phyloP scores from a whole-genome alignment of 2,329 filamentous ascomycete species.

The Apiospora pterosperma region DNA sequence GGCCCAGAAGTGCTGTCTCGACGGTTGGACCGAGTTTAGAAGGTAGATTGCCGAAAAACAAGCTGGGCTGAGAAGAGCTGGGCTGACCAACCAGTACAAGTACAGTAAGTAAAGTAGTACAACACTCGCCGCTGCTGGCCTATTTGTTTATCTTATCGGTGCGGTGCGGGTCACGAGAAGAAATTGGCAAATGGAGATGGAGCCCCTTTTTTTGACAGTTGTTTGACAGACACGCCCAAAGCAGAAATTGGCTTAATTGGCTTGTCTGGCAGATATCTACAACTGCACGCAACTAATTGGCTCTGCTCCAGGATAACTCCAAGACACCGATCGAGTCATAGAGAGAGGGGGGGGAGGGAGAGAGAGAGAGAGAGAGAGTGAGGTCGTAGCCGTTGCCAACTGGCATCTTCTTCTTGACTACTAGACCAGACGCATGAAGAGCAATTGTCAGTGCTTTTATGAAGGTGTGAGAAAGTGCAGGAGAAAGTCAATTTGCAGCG shows the following conservation, averaged over 20 bases:
- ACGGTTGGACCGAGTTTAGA: background rate
- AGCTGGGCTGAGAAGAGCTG: background rate
- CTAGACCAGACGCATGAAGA: background rate
- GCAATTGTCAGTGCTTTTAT: background rate
- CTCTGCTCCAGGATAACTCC: no score
- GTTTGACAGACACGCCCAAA: background rate
- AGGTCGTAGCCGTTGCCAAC: background rate
- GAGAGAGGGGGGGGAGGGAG: background rate
- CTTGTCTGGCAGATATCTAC: background rate
- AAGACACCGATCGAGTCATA: background rate
- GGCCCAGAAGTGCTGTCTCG: background rate
- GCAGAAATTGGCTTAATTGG: background rate
- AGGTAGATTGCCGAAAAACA: background rate
- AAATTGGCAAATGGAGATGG: background rate
- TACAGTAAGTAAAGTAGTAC: no score
- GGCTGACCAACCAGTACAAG: background rate
- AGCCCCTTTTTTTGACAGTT: background rate
- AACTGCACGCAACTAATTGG: background rate
- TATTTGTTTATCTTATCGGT: background rate
- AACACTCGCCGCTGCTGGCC: no score
- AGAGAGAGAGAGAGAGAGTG: background rate
- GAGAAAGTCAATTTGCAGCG: constrained; percentile 1
- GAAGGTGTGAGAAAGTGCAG: no score
- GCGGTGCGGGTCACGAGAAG: background rate
- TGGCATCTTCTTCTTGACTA: background rate